Conservation (phyloP, 192 early-diverging fungal genomes). For the Umbelopsis sp. region DNA sequence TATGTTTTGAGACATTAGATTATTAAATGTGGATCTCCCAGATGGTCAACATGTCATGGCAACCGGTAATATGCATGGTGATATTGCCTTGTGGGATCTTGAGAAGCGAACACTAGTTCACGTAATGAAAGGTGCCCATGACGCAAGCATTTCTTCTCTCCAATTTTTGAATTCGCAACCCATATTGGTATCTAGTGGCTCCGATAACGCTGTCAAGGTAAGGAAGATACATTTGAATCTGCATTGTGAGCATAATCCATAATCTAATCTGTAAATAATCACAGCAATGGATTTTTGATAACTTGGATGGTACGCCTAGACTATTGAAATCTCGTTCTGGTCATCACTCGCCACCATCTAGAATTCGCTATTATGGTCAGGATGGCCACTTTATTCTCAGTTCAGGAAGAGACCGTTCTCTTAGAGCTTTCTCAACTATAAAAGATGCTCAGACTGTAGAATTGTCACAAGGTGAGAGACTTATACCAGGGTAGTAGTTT, state of each 20-base stretch:
- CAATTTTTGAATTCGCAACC: conserved; percentile 86
- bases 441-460: conserved; percentile 84
- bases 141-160: conserved; percentile 70
- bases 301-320: conserved; percentile 74
- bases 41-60: conserved; percentile 90
- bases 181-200: conserved; percentile 82
- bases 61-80: conserved; percentile 82
- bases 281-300: conserved; percentile 95
- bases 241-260: not conserved
- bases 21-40: conserved; percentile 21
- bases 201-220: conserved; percentile 91
- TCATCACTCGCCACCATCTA: conserved; percentile 83
- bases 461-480: conserved; percentile 71
- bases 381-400: conserved; percentile 77
- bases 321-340: conserved; percentile 85
- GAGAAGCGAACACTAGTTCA: conserved; percentile 71
- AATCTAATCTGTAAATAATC: not conserved
- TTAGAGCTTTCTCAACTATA: conserved; percentile 83
- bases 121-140: conserved; percentile 86
- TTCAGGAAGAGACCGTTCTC: conserved; percentile 79
- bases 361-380: conserved; percentile 75
- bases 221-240: not conserved
- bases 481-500: not conserved
- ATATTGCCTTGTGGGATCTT: conserved; percentile 93
- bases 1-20: not conserved